Conservation (phyloP, 2,329 filamentous ascomycete genomes). For the Colletotrichum tropicicola region DNA sequence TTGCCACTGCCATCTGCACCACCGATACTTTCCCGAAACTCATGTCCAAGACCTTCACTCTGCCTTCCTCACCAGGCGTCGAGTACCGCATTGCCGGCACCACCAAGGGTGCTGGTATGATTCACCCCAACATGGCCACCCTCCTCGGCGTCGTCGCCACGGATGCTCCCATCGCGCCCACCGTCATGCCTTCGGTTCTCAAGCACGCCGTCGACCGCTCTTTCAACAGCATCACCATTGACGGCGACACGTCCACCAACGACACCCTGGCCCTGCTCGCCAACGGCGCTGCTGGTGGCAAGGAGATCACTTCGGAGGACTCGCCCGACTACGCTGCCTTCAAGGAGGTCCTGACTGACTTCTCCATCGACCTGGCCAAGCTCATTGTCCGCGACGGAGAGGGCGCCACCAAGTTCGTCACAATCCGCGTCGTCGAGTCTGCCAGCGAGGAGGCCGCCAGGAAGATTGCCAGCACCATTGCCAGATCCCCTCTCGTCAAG, state of each 20-base stretch:
- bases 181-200: constrained; percentile 75
- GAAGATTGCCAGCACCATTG: constrained; percentile 86
- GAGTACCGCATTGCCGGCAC: constrained; percentile 91
- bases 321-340: constrained; percentile 76
- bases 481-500: constrained; percentile 92
- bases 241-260: constrained; percentile 97
- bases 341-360: constrained; percentile 74
- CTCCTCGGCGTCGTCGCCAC: constrained; percentile 92
- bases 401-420: constrained; percentile 98
- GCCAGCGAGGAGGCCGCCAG: constrained; percentile 75
- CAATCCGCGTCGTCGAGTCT: constrained; percentile 83
- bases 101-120: constrained; percentile 99
- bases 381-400: constrained; percentile 96
- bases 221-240: constrained; percentile 97
- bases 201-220: constrained; percentile 80
- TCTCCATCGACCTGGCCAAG: constrained; percentile 86
- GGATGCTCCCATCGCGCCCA: constrained; percentile 80
- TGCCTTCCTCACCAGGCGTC: constrained; percentile 79
- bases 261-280: constrained; percentile 95
- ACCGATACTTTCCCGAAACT: constrained; percentile 99
- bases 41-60: constrained; percentile 81
- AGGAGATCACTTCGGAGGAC: constrained; percentile 63
- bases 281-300: constrained; percentile 88
- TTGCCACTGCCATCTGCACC: constrained; percentile 93
- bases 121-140: constrained; percentile 98